Conservation (phyloP, 2,329 filamentous ascomycete genomes). For the Hansfordia pulvinata region DNA sequence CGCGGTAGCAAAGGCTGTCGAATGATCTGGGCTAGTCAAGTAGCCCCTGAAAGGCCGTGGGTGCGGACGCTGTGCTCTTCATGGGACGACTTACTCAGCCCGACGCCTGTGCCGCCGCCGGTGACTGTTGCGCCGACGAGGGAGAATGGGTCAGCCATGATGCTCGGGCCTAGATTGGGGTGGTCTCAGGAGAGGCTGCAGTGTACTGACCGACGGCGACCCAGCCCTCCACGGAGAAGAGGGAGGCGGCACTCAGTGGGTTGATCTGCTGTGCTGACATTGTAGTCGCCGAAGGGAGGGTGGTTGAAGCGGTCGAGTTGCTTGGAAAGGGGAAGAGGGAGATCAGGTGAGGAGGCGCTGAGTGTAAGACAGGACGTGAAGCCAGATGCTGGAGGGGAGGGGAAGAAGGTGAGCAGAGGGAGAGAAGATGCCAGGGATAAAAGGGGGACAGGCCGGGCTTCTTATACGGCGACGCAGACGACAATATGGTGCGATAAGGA, state of each 20-base stretch:
- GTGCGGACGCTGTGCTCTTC: too few species aligned
- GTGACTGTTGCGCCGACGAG: not conserved
- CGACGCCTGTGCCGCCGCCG: constrained; percentile 1
- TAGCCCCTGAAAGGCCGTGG: too few species aligned
- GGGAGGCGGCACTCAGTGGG: not conserved
- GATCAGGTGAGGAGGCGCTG: too few species aligned
- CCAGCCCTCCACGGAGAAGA: not conserved
- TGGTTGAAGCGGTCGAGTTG: not conserved
- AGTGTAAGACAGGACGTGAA: too few species aligned
- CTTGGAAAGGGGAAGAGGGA: not conserved
- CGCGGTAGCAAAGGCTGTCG: too few species aligned
- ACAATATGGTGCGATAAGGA: constrained; percentile 18
- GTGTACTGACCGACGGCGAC: constrained; percentile 1
- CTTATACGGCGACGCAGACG: not conserved
- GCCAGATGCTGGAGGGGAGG: too few species aligned
- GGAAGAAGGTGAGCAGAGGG: not conserved
- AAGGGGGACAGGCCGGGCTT: too few species aligned
- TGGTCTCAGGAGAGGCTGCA: not conserved
- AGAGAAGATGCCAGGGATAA: not conserved
- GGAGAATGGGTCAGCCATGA: not conserved
- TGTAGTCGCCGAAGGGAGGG: not conserved
- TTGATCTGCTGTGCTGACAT: not conserved
- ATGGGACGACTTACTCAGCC: constrained; percentile 1
- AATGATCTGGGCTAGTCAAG: too few species aligned
- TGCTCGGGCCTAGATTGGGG: too few species aligned